A percentile compares a stretch with the other conserved stretches of the same genome.
These are phyloP conservation scores for Actinomortierella ambigua DNA, from an alignment of 371 early-diverging fungal genomes.

Conservation along the genomic window DNA sequence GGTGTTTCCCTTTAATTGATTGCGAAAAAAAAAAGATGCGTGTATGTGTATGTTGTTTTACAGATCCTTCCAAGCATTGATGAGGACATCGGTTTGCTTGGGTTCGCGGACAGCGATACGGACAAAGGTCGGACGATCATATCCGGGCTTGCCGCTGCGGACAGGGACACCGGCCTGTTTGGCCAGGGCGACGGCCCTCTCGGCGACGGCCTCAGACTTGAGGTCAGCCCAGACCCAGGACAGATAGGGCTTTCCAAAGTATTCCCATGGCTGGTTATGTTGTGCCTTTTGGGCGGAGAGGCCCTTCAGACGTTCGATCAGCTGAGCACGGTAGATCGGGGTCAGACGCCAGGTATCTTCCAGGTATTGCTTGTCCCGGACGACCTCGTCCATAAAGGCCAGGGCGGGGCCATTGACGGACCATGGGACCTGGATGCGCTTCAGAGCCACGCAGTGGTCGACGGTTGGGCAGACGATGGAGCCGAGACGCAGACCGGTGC, in stretches of 20 bases:
- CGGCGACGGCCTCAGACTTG: conserved; percentile 55
- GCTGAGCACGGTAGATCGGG: conserved; percentile 63
- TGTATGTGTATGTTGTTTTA: conserved; percentile 41
- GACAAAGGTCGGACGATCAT: conserved; percentile 74
- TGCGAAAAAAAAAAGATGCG: too few relatives aligned
- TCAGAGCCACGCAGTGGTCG: conserved; percentile 67
- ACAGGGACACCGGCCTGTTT: conserved; percentile 82
- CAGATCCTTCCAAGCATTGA: conserved; percentile 68
- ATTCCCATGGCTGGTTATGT: conserved; percentile 61
- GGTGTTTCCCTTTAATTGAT: too few relatives aligned
- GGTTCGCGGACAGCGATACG: conserved; percentile 82
- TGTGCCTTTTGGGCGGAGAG: conserved; percentile 33
- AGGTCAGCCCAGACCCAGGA: conserved; percentile 90
- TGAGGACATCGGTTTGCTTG: conserved; percentile 60
- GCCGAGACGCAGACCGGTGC: conserved; percentile 87
- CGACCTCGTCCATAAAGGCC: conserved; percentile 80
- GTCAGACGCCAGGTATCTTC: conserved; percentile 80
- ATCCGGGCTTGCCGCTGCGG: conserved; percentile 80
- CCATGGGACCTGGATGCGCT: conserved; percentile 86
- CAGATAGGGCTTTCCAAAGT: conserved; percentile 74
- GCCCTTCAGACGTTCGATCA: conserved; percentile 55
- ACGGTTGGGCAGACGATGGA: conserved; percentile 83
- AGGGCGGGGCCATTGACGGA: conserved; percentile 85
- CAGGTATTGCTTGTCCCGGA: conserved; percentile 68
- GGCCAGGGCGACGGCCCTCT: conserved; percentile 66